phyloP scores from a whole-genome alignment of 108 stramenopile genomes.

The Pelagomonas calceolata region DNA sequence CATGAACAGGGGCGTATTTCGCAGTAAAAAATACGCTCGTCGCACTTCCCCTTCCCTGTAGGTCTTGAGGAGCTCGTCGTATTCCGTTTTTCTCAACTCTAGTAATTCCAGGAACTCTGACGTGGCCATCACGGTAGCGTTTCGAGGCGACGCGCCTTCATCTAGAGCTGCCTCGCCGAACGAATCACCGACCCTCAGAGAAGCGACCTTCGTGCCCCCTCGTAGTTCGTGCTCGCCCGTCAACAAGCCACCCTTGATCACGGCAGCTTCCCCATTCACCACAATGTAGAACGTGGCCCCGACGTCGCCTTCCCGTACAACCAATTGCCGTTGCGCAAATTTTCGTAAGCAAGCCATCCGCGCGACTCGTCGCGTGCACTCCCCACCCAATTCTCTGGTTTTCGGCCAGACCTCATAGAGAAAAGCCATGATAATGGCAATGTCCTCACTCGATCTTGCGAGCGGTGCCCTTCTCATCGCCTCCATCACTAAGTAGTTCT shows the following conservation, averaged over 20 bases:
- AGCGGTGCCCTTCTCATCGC: background rate
- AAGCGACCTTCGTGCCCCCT: background rate
- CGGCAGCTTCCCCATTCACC: background rate
- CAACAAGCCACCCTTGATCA: background rate
- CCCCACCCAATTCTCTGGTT: background rate
- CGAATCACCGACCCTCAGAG: background rate
- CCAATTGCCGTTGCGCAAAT: background rate
- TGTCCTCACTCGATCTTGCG: background rate
- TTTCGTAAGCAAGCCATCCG: background rate
- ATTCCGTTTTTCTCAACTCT: background rate
- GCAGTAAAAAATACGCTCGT: background rate
- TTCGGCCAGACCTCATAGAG: background rate
- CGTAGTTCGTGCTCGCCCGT: too few species aligned
- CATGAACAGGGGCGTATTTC: background rate
- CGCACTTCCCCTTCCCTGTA: background rate
- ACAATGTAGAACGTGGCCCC: background rate
- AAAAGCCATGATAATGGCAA: background rate
- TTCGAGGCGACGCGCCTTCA: background rate
- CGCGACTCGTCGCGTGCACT: background rate
- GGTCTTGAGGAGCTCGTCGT: background rate
- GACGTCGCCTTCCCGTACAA: background rate
- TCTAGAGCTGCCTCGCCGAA: background rate
- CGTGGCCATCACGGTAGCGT: background rate
- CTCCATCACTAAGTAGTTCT: background rate
- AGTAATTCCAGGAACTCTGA: background rate